phyloP scores from a whole-genome alignment of 805 yeast species.

The Hanseniaspora hatyaiensis region DNA sequence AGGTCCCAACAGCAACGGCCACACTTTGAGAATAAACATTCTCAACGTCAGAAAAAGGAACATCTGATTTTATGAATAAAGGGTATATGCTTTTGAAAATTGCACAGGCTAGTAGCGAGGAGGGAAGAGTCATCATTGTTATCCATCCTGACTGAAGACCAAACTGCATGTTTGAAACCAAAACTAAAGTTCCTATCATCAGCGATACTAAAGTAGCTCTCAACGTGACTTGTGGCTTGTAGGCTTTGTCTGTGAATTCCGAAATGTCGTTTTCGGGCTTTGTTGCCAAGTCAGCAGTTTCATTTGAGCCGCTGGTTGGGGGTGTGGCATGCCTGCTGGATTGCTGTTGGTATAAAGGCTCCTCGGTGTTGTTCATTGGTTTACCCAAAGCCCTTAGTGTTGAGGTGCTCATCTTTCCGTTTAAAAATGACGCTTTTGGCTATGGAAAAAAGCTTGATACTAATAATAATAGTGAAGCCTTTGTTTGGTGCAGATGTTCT shows the following conservation, averaged over 20 bases:
- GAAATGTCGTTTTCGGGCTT: not conserved
- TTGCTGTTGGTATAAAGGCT: no score
- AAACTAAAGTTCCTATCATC: conserved; percentile 72
- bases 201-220: conserved; percentile 69
- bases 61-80: conserved; percentile 22
- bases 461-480: no score
- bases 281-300: not conserved
- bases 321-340: no score
- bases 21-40: conserved; percentile 85
- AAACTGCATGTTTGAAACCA: conserved; percentile 86
- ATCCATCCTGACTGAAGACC: conserved; percentile 99
- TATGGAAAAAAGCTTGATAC: no score
- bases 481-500: no score
- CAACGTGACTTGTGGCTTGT: conserved; percentile 53
- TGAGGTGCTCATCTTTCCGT: no score
- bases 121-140: conserved; percentile 95
- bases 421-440: no score
- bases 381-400: no score
- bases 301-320: no score
- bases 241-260: conserved; percentile 40
- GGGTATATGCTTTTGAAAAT: conserved; percentile 51
- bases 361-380: no score
- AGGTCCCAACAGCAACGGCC: conserved; percentile 95
- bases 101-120: conserved; percentile 79
- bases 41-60: conserved; percentile 74